A percentile compares a stretch with the other conserved stretches of the same genome.
phyloP scores from a whole-genome alignment of 1,139 yeast genomes.

The Hansenula sp. region DNA sequence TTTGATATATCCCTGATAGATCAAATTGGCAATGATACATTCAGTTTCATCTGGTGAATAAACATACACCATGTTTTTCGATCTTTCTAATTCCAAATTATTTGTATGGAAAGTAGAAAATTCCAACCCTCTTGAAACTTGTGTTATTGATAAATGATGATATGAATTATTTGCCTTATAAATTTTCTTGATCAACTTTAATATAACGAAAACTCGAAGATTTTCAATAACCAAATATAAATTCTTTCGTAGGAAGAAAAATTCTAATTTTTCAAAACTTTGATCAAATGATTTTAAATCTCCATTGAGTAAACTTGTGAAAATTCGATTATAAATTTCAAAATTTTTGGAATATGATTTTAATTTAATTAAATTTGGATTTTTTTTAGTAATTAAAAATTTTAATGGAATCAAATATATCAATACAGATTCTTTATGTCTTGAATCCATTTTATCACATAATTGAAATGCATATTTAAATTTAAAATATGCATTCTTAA shows the following conservation, averaged over 20 bases:
- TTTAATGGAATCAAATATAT: conserved; percentile 53
- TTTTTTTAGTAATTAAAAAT: conserved; percentile 37
- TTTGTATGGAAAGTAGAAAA: conserved; percentile 26
- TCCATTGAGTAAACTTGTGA: conserved; percentile 39
- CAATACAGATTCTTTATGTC: conserved; percentile 40
- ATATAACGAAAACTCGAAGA: conserved; percentile 47
- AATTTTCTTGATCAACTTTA: conserved; percentile 49
- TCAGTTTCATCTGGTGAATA: conserved; percentile 52
- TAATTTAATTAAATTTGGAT: conserved; percentile 32
- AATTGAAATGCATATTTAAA: conserved; percentile 45
- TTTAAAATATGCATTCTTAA: conserved; percentile 43
- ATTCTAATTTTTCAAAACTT: conserved; percentile 34
- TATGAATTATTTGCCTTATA: conserved; percentile 32
- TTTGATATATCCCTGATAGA: conserved; percentile 59
- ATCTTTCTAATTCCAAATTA: not conserved
- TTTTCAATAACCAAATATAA: conserved; percentile 60
- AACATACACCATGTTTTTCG: conserved; percentile 2
- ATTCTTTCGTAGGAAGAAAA: conserved; percentile 52
- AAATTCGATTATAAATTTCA: conserved; percentile 28
- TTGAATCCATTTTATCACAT: conserved; percentile 26
- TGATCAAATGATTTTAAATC: too few species aligned
- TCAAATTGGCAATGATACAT: conserved; percentile 66
- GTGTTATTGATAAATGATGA: conserved; percentile 44
- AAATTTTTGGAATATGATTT: not conserved
- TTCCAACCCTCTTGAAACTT: conserved; percentile 45